A percentile compares a stretch with the other conserved stretches of the same genome.
Evolutionary conservation across 306 rosid species (phyloP).

Genomic region (Clitoria ternatea): DNA sequence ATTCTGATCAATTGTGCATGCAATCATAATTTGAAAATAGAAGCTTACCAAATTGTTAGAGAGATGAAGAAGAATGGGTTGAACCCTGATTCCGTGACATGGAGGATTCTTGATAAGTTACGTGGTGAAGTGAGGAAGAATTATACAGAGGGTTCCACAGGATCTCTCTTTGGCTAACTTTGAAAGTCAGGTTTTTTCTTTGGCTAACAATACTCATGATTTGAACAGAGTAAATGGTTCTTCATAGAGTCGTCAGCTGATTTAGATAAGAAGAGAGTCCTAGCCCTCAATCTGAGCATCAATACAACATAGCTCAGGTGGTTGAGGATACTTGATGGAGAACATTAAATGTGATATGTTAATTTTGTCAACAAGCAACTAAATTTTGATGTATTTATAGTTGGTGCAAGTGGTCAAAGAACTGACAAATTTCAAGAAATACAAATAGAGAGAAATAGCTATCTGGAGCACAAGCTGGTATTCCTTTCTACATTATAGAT

Average conservation of each 20-base stretch:
- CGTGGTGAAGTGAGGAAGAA: conserved; percentile 26
- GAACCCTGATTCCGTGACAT: conserved; percentile 73
- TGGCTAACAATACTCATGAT: conserved; percentile 22
- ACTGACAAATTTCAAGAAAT: conserved; percentile 45
- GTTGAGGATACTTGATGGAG: conserved; percentile 3
- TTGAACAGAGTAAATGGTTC: conserved; percentile 9
- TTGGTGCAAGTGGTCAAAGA: conserved; percentile 65
- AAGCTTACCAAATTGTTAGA: conserved; percentile 62
- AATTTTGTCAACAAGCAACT: conserved; percentile 16
- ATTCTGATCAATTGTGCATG: conserved; percentile 68
- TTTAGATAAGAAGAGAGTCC: conserved; percentile 36
- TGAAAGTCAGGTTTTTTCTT: too few relatives aligned
- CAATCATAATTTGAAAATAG: conserved; percentile 52
- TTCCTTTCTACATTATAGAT: conserved; percentile 15
- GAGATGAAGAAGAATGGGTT: conserved; percentile 85
- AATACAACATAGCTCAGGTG: conserved; percentile 51
- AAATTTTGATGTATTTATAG: conserved; percentile 38
- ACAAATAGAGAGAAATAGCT: conserved; percentile 42
- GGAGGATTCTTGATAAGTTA: conserved; percentile 85
- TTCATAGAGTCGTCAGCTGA: conserved; percentile 13
- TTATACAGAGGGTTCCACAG: too few relatives aligned
- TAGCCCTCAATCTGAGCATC: conserved; percentile 33
- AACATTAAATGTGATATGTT: not conserved
- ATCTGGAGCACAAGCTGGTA: conserved; percentile 80
- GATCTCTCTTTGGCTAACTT: conserved; percentile 26